Base-by-base conservation (phyloP, 371 early-diverging fungal genomes). In the Rhizopus sp. region DNA sequence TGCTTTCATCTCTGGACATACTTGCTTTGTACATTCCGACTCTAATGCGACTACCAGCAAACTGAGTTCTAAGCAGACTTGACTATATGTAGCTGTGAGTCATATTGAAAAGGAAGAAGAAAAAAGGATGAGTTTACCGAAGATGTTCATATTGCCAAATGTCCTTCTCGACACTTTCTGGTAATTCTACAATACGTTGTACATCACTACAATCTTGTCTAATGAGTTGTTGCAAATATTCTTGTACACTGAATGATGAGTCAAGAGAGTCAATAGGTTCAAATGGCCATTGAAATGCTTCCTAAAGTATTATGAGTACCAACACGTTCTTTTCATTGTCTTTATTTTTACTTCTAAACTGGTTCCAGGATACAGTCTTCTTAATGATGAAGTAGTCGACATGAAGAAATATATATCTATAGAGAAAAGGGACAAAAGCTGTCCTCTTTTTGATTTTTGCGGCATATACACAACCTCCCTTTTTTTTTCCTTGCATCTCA, bases 1-100 rank as follows among this genome's bases (percentile, higher is more conserved):
- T 4, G 95, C 95, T 60, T 93, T 89, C 98, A 97, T 97, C 41
- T 93, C 91, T 0, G 92, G 92, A 64, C 98, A 97, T 9, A 81
- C 74, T 30, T 84, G 82, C 7, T 71, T 72, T 0, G 89, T 92
- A 64, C 98, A 97, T 53, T 94, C 95, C 10, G 70, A 54, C 58
- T 83, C 85, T 44, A 96, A 73, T 49, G 87, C 77, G 1, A 88
- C 85, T 13, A 95, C 81, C 23, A 94, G 74, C 55, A 80, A 82
- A 55, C 87, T 90, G 23, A 97, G 75, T 62, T 96, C 93, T 50
- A 91, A 69, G 63, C 95, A 90, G 0, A 89, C 74, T 64, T 85
- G 93, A 68, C 96, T 85, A 77, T 52, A 13, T 29, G n/a, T 6
- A 52, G 13, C 2, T 23, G 23, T 23, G 23, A 23, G 23, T 23